Base-by-base conservation (phyloP, 139 green algal species). In the Ostreobium quekettii region DNA sequence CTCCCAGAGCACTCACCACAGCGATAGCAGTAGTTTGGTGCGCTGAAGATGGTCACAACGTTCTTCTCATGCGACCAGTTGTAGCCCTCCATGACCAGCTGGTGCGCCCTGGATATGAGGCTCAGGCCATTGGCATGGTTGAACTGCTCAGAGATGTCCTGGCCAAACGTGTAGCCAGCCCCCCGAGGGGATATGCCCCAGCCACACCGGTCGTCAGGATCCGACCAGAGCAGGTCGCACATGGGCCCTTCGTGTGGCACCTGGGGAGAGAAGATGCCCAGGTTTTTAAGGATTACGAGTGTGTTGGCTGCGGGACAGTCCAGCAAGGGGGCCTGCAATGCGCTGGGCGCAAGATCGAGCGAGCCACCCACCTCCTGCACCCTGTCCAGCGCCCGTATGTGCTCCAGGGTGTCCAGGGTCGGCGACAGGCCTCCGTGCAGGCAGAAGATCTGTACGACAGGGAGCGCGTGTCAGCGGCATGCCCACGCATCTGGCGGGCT, bases 1-100 rank as follows among this genome's bases (percentile, higher is more conserved):
- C 33, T n/a, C 26, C 38, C 28, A 42, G 7, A 3, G 3, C 47
- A 33, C 75, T 63, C 70, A 89, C 86, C 87, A 72, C 86, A 93
- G 63, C 90, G 76, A 78, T 97, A 97, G 87, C 95, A 99, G 85
- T 99, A 99, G 86, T 99, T 99, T 7, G 95, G 95, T 31, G 95
- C 95, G 3, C 75, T 90, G 85, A 99, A 99, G 31, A 99, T 95
- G 26, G 95, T 99, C 15, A 99, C 94, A 29, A 97, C 90, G 60
- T 89, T 90, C 63, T 96, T 82, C 37, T 99, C 93, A 75, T 99
- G 93, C 53, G 74, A 88, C 90, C 89, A 96, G 79, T 94, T 93
- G 80, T 93, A 97, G 3, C 92, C 92, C 74, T 99, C 91, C 93
- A 97, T 97, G 11, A 99, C 95, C 38, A 99, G 86, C 83, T 99